These are phyloP conservation scores for Suhomyces yuchorum DNA, from an alignment of 1,139 yeast species.

Conservation along the genomic window DNA sequence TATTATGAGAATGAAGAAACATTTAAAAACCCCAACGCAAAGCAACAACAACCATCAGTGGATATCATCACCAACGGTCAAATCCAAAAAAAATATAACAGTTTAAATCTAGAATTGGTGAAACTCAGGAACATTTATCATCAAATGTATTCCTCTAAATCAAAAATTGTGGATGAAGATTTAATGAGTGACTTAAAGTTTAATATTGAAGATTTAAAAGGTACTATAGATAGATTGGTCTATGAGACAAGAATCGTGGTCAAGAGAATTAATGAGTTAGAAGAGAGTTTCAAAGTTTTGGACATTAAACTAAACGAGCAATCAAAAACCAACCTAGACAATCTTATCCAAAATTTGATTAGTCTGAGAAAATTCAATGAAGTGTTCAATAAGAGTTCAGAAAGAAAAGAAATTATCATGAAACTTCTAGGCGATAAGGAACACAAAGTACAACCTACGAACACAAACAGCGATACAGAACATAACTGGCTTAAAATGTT, in stretches of 20 bases:
- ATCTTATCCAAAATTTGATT: conserved; percentile 41
- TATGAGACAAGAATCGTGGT: conserved; percentile 77
- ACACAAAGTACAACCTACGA: not conserved
- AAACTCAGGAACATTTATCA: conserved; percentile 33
- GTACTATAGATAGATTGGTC: conserved; percentile 71
- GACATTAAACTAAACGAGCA: conserved; percentile 42
- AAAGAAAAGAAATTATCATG: conserved; percentile 30
- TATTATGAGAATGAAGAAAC: not conserved
- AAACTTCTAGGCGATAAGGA: conserved; percentile 31
- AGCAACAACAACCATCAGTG: not conserved
- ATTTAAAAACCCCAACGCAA: not conserved
- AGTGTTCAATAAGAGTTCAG: conserved; percentile 34
- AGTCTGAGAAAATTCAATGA: conserved; percentile 36
- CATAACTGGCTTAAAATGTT: conserved; percentile 25
- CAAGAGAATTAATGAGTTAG: conserved; percentile 78
- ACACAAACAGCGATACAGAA: not conserved
- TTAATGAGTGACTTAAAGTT: conserved; percentile 39
- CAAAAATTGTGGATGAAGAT: conserved; percentile 36
- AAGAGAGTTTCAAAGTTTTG: conserved; percentile 58
- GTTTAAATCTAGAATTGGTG: conserved; percentile 35
- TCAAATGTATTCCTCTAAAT: conserved; percentile 34
- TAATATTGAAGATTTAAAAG: conserved; percentile 63
- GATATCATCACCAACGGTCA: conserved; percentile 17
- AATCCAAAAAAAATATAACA: conserved; percentile 30
- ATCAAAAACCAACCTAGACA: conserved; percentile 28